Base-by-base conservation (phyloP, 345 rosid genomes). In the Corchorus olitorius region DNA sequence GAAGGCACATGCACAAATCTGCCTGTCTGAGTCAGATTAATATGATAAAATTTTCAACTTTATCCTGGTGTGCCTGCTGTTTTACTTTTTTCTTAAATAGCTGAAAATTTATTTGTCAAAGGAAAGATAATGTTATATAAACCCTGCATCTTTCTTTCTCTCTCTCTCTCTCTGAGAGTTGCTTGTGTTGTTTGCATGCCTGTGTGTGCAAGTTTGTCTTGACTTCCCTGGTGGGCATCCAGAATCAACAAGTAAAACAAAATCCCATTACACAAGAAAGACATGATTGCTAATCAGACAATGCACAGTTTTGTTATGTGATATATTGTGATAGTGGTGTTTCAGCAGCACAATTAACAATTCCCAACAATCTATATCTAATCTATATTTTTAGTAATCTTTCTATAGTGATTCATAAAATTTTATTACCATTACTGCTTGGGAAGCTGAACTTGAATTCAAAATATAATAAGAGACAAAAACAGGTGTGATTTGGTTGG, bases 161-260 rank as follows among this genome's bases (percentile, higher is more conserved):
- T 70, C 48, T 68, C 17, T 49, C 48, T 20, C 53, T 66, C 16
- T 46, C 50, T 35, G n/a, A n/a, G 12, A 3, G 60, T 52, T 52
- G 22, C 60, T 17, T 70, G 46, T 52, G 73, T 34, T 34, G 73
- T 55, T 70, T 70, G 75, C 75, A 55, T 71, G 74, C 63, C 74
- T 71, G 61, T 71, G 46, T 54, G 75, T 56, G 75, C 64, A 56
- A 54, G 11, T 56, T 72, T 72, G 74, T 39, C 75, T 54, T 71
- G 63, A 71, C 75, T 50, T 33, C 73, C 73, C 45, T 33, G 73
- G 58, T 69, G 54, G 54, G 43, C 27, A 70, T 70, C 73, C 74
- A 53, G 22, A 52, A 70, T 35, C 34, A 53, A 70, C 62, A 53
- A 70, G 74, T 70, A 70, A 70, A 35, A 70, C 74, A 70, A 70